A percentile compares a stretch with the other conserved stretches of the same genome.
Conservation (phyloP, 345 rosid genomes). For the Arabidopsis thaliana region DNA sequence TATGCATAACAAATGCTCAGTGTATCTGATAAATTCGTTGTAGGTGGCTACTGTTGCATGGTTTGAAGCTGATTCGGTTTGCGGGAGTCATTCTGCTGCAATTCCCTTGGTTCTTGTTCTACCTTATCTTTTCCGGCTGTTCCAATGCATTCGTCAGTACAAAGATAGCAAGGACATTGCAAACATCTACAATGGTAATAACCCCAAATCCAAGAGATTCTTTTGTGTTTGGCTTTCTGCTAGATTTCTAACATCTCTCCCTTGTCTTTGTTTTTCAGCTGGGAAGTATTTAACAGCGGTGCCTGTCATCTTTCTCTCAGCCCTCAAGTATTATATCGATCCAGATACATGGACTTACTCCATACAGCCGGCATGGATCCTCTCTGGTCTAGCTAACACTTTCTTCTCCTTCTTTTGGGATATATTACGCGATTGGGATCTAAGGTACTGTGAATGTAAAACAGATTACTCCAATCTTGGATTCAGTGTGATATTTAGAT, state of each 20-base stretch:
- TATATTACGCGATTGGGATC: constrained; percentile 91
- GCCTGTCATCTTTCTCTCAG: constrained; percentile 93
- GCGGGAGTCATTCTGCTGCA: constrained; percentile 91
- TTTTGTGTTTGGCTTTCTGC: constrained; percentile 11
- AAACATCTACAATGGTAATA: constrained; percentile 77
- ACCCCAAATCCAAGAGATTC: constrained; percentile 1
- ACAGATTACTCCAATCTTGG: constrained; percentile 22
- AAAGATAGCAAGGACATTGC: constrained; percentile 82
- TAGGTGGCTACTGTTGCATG: constrained; percentile 99
- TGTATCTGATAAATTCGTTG: constrained; percentile 35
- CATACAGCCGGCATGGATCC: constrained; percentile 92
- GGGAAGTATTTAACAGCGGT: constrained; percentile 88
- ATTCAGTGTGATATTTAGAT: background rate
- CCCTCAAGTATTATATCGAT: constrained; percentile 85
- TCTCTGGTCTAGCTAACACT: constrained; percentile 78
- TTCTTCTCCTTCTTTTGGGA: constrained; percentile 97
- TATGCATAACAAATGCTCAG: constrained; percentile 23
- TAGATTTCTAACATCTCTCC: background rate
- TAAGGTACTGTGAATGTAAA: constrained; percentile 63
- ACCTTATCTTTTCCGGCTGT: constrained; percentile 87
- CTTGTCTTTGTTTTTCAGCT: constrained; percentile 61
- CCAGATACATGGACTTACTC: constrained; percentile 79
- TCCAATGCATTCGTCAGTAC: constrained; percentile 93
- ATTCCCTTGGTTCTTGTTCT: constrained; percentile 95
- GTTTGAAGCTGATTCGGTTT: constrained; percentile 99